Conservation (phyloP, 169 alveolate species). For the Cryptosporidium canis region DNA sequence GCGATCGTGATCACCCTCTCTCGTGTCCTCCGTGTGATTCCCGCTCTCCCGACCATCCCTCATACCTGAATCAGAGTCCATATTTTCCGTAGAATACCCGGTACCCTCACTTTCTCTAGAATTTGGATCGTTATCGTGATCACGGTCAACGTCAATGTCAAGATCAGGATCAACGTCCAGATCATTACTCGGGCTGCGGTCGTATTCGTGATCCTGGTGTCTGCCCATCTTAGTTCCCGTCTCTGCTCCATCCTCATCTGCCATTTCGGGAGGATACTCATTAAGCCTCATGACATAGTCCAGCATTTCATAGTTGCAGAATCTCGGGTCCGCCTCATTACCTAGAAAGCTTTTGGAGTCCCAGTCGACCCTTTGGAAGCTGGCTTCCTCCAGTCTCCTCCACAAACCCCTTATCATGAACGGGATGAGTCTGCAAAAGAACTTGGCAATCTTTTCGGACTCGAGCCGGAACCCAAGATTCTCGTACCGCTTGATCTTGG, state of each 20-base stretch:
- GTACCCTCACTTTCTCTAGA: not conserved
- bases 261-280: not conserved
- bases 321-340: not conserved
- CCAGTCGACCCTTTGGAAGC: constrained; percentile 68
- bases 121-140: not conserved
- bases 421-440: not conserved
- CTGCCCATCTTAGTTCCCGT: not conserved
- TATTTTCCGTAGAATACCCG: not conserved
- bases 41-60: not conserved
- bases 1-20: not conserved
- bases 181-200: not conserved
- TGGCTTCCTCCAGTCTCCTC: constrained; percentile 42
- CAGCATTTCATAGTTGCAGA: not conserved
- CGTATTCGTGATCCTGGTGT: not conserved
- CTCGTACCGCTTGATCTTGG: not conserved
- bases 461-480: constrained; percentile 15
- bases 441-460: not conserved
- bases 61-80: not conserved
- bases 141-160: no score
- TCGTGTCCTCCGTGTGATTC: not conserved
- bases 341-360: not conserved
- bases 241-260: not conserved
- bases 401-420: constrained; percentile 20
- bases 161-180: no score
- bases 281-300: constrained; percentile 8